Conservation (phyloP, 2,329 filamentous ascomycete species). For the Xylariaceae sp. region DNA sequence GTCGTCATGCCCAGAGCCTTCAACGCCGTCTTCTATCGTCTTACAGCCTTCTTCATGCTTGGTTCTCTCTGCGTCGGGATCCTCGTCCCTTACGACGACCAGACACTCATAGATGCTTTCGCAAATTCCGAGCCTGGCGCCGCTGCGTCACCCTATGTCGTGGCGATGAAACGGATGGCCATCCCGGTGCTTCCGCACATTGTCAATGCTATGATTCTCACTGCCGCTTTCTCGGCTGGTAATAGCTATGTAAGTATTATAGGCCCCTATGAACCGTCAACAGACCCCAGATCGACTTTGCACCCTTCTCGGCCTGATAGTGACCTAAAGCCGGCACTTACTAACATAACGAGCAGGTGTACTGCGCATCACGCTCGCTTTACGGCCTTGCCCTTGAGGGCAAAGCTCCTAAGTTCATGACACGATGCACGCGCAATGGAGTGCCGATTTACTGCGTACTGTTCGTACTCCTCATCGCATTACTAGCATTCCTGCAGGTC, state of each 20-base stretch:
- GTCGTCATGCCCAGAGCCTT: conserved; percentile 53
- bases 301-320: too few relatives aligned
- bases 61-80: conserved; percentile 57
- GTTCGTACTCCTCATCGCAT: conserved; percentile 50
- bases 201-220: conserved; percentile 55
- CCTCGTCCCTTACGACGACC: conserved; percentile 54
- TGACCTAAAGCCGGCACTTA: too few relatives aligned
- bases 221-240: conserved; percentile 51
- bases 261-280: too few relatives aligned
- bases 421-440: conserved; percentile 46
- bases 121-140: conserved; percentile 42
- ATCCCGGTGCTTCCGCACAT: conserved; percentile 51
- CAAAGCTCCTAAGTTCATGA: conserved; percentile 44
- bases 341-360: too few relatives aligned
- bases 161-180: conserved; percentile 48
- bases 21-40: conserved; percentile 58
- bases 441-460: conserved; percentile 58
- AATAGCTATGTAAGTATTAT: conserved; percentile 55
- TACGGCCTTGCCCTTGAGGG: conserved; percentile 52
- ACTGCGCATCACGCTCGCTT: conserved; percentile 51
- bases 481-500: conserved; percentile 10
- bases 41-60: conserved; percentile 60
- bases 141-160: conserved; percentile 48
- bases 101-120: conserved; percentile 47
- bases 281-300: too few relatives aligned